phyloP scores from a whole-genome alignment of 169 alveolate species.

The Plasmodium adleri region DNA sequence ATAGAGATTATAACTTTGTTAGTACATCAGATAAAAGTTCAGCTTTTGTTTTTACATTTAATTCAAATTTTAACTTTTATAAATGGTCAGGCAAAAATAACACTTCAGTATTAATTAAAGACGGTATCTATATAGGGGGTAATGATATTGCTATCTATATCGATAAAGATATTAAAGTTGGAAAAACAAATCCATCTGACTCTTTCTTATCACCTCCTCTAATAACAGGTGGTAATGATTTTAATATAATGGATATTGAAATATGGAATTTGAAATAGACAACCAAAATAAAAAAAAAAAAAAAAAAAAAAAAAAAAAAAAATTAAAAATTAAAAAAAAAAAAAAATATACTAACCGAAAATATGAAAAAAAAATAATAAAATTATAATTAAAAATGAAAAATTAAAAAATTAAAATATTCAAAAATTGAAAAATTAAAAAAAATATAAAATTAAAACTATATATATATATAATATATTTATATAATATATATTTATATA shows the following conservation, averaged over 20 bases:
- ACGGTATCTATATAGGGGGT: constrained; percentile 71
- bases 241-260: constrained; percentile 66
- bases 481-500: no score
- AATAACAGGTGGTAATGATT: constrained; percentile 37
- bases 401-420: no score
- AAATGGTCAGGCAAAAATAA: constrained; percentile 72
- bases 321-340: background rate
- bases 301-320: background rate
- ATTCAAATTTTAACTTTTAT: constrained; percentile 51
- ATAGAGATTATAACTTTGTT: constrained; percentile 63
- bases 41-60: constrained; percentile 60
- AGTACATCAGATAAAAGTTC: constrained; percentile 51
- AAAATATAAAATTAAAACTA: no score
- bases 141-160: constrained; percentile 59
- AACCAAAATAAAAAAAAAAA: background rate
- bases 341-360: background rate
- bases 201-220: constrained; percentile 63
- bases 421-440: no score
- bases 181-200: constrained; percentile 55
- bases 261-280: constrained; percentile 46
- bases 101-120: constrained; percentile 47
- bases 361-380: background rate
- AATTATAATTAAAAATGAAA: no score
- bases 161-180: constrained; percentile 51
- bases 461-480: no score